Conservation (phyloP, 2,329 filamentous ascomycete species). For the Aureobasidium sp. region DNA sequence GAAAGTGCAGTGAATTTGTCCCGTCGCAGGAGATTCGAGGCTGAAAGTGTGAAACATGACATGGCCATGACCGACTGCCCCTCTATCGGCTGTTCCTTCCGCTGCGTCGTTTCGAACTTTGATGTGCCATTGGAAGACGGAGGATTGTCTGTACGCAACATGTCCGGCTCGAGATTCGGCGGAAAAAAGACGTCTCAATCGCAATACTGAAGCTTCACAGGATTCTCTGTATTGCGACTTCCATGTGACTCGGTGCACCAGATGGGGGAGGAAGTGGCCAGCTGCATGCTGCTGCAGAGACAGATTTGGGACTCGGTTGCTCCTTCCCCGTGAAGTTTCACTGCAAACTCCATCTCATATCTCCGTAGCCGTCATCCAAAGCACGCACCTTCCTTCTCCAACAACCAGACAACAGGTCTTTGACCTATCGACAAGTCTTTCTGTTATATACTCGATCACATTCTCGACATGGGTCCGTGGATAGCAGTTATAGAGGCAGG, state of each 20-base stretch:
- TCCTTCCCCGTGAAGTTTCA: not conserved
- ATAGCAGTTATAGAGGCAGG: slow-evolving; percentile 11
- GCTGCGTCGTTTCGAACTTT: not conserved
- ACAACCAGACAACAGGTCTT: not conserved
- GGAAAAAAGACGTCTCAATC: not conserved
- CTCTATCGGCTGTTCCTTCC: not conserved
- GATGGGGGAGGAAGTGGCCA: not conserved
- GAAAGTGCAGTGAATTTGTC: not conserved
- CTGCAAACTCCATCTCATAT: not conserved
- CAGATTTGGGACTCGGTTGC: not conserved
- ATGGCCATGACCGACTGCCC: not conserved
- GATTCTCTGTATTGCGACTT: not conserved
- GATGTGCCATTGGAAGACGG: not conserved
- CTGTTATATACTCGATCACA: not conserved
- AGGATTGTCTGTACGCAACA: not conserved
- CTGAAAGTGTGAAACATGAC: slow-evolving; percentile 13
- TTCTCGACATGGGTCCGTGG: slow-evolving; percentile 7
- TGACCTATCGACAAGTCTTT: not conserved
- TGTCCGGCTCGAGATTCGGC: not conserved
- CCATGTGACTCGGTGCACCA: too few species aligned
- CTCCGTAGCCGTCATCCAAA: not conserved
- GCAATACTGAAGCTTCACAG: too few species aligned
- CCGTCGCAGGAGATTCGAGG: slow-evolving; percentile 7
- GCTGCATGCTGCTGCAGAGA: not conserved
- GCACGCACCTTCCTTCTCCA: not conserved